These are phyloP conservation scores for Sporothrix curviconia DNA, from an alignment of 2,329 filamentous ascomycete species.

Conservation along the genomic window DNA sequence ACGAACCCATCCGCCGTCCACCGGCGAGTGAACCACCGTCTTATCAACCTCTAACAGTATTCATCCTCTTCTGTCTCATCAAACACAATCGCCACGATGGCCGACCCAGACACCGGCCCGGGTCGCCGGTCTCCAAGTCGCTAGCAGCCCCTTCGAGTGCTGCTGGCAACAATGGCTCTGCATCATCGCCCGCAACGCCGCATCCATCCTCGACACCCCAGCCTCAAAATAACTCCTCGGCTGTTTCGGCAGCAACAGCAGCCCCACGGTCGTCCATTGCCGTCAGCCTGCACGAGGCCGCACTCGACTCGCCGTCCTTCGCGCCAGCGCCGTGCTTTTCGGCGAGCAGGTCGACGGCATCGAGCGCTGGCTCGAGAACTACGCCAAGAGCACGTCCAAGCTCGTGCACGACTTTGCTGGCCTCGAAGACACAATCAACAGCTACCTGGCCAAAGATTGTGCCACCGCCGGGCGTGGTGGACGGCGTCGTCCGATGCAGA, in stretches of 20 bases:
- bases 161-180: background rate
- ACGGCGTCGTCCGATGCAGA: conserved; percentile 85
- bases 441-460: conserved; percentile 68
- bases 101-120: too few species aligned
- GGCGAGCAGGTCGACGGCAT: conserved; percentile 84
- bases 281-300: conserved; percentile 86
- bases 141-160: background rate
- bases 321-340: conserved; percentile 79
- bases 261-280: conserved; percentile 48
- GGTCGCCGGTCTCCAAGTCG: conserved; percentile 8
- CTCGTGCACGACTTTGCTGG: conserved; percentile 57
- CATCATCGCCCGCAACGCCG: background rate
- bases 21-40: background rate
- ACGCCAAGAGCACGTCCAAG: conserved; percentile 47
- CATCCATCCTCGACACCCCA: background rate
- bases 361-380: conserved; percentile 79
- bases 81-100: conserved; percentile 5
- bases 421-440: conserved; percentile 73
- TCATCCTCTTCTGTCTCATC: background rate
- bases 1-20: background rate
- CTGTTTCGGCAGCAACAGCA: background rate
- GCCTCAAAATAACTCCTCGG: background rate
- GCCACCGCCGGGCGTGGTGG: conserved; percentile 67
- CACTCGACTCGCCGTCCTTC: conserved; percentile 93
- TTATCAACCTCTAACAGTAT: background rate